Evolutionary conservation across 2,329 filamentous ascomycete genomes (phyloP).

Genomic region (Parastagonospora nodorum): DNA sequence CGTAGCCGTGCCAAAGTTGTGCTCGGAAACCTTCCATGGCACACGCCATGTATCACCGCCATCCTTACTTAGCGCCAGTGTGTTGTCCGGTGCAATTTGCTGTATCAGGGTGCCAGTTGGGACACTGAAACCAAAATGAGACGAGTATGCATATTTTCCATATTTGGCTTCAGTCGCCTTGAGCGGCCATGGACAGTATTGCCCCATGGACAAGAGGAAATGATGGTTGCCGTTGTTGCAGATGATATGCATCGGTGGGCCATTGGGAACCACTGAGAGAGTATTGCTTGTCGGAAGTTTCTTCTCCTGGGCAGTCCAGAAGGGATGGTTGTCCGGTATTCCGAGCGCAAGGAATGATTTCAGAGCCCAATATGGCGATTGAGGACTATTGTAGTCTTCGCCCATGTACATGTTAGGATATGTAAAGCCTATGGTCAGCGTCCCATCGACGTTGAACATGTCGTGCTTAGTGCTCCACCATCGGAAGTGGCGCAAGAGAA

Average conservation of each 20-base stretch:
- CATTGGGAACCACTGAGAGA: conserved; percentile 9
- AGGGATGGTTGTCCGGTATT: conserved; percentile 45
- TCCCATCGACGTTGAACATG: conserved; percentile 57
- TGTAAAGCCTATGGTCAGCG: conserved; percentile 55
- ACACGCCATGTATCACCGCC: conserved; percentile 47
- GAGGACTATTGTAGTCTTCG: conserved; percentile 63
- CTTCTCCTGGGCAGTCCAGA: conserved; percentile 55
- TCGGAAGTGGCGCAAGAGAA: conserved; percentile 56
- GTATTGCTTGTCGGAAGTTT: conserved; percentile 22
- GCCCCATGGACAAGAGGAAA: conserved; percentile 37
- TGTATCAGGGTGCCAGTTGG: conserved; percentile 46
- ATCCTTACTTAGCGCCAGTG: conserved; percentile 46
- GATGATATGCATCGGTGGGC: conserved; percentile 52
- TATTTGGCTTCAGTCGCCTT: conserved; percentile 45
- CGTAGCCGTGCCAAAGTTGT: conserved; percentile 1
- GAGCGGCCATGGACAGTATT: conserved; percentile 44
- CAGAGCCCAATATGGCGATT: conserved; percentile 61
- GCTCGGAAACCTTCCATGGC: conserved; percentile 37
- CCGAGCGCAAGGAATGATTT: conserved; percentile 56
- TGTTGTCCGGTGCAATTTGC: conserved; percentile 50
- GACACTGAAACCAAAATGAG: conserved; percentile 46
- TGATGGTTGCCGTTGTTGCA: conserved; percentile 47
- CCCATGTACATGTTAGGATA: conserved; percentile 60
- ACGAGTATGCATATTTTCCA: conserved; percentile 43
- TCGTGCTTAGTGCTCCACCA: conserved; percentile 54